Base-by-base conservation (phyloP, 768 basidiomycete species). In the Mycena venus region DNA sequence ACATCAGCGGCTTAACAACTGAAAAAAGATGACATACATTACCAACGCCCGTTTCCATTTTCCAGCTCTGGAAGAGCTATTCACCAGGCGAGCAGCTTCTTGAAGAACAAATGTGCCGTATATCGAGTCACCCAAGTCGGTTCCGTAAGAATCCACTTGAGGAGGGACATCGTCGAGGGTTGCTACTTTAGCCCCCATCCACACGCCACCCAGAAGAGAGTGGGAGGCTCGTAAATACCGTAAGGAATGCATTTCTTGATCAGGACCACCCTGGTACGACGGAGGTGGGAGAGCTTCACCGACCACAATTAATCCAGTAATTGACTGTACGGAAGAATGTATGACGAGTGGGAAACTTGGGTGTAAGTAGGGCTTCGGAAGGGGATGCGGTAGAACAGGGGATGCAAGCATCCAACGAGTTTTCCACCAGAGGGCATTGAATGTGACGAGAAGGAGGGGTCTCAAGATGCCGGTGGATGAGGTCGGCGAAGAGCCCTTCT, bases 31-130 rank as follows among this genome's bases (percentile, higher is more conserved):
- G 62, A 12, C 91, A 75, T 81, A 95, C 96, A 96, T 96, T 67
- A 94, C 84, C 74, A 95, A 84, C 4, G 90, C 95, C 78, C 89
- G 91, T 72, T 91, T 85, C 77, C 81, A 83, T 53, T 78, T 73
- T 55, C 84, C 79, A 47, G 77, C 86, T 72, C 81, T 84, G 14
- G 81, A 78, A 11, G 89, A 87, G 58, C 87, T 90, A 72, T 91
- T 87, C 15, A 93, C 90, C 34, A 99, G 82, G 12, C 95, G 89
- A 17, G 87, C 93, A 2, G 94, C 95, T 80, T 99, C 98, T 81
- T 99, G 97, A 21, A 98, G 81, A 8, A 94, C 88, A 80, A 99
- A 99, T 0, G 96, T 88, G 25, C 86, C 88, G 80, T 98, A 98
- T 58, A 97, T 92, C 2, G 95, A 94, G 78, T 95, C 94, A 14